Evolutionary conservation across 2,329 filamentous ascomycete genomes (phyloP), one percentile per base, ranked within the genome.

Genomic region (Beauveria medogensis): DNA sequence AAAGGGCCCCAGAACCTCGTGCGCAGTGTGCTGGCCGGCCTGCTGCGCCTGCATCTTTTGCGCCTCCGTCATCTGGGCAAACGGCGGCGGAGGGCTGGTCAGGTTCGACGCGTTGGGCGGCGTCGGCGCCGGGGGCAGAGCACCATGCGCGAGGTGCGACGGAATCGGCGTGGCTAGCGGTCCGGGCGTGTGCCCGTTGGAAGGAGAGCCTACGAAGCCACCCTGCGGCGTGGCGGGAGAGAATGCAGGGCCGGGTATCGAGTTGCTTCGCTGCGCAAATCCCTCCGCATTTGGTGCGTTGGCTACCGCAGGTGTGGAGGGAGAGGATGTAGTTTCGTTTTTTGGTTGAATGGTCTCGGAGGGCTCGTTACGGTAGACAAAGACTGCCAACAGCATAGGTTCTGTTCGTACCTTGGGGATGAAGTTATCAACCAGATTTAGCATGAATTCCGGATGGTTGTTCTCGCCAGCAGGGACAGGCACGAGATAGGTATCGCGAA

Each of bases 401-500:
- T 95, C 88, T 0, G 85, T 79, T 18, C 89, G 82, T 2, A 83
- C 82, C 62, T 84, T 81, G 50, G 92, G 90, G 37, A 97, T 83
- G 34, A 84, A 84, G 71, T 92, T 92, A 67, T 93, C 89, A 64
- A 91, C 87, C n/a, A 97, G 82, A 69, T 96, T 89, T 63, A 91
- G 84, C 72, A 97, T 85, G 68, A 97, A 96, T 64, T 92, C 90
- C 0, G 94, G 93, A 48, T 93, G 83, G 55, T 82, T 83, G 40
- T 78, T 80, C 28, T 84, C 80, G 28, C 90, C 91, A 5, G 86
- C 82, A 37, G 91, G 84, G 5, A 97, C 84, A 0, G 94, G 93
- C 10, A 97, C 88, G 37, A 97, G 82, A 72, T 97, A 97, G 1
- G 92, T 90, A 70, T 97, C 93, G 63, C 92, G 88, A 54, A 97